These are phyloP conservation scores for Austroboletus niveus DNA, from an alignment of 1,284 basidiomycete genomes.

Conservation along the genomic window DNA sequence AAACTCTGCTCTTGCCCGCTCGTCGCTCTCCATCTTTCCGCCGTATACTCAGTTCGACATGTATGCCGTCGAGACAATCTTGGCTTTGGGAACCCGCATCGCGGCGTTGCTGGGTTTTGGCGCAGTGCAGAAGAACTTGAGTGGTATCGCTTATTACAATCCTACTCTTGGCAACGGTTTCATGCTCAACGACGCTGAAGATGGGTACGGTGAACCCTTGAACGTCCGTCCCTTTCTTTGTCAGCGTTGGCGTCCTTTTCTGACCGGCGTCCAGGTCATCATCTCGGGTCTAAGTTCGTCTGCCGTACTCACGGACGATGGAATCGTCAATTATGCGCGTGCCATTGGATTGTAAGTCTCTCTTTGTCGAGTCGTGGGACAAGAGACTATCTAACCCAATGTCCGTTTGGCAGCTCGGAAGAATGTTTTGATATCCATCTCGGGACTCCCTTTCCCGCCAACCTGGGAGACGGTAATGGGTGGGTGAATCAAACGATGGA, in stretches of 20 bases:
- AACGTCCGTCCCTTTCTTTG: slow-evolving; percentile 41
- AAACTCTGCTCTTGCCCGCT: not conserved
- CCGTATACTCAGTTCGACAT: too few relatives aligned
- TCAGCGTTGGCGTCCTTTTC: not conserved
- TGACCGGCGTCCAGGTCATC: slow-evolving; percentile 42
- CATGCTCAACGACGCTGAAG: slow-evolving; percentile 47
- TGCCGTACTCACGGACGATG: slow-evolving; percentile 51
- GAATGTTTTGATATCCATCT: slow-evolving; percentile 67
- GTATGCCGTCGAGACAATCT: slow-evolving; percentile 8
- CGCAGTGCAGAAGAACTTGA: not conserved
- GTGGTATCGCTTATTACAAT: slow-evolving; percentile 40
- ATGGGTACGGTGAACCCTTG: slow-evolving; percentile 56
- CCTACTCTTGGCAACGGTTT: slow-evolving; percentile 50
- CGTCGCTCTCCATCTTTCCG: not conserved
- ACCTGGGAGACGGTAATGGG: slow-evolving; percentile 65
- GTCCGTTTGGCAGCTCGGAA: slow-evolving; percentile 44
- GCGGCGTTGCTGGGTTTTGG: slow-evolving; percentile 4
- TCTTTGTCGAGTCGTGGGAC: not conserved
- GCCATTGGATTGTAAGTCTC: slow-evolving; percentile 57
- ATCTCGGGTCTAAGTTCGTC: slow-evolving; percentile 56
- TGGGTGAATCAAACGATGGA: slow-evolving; percentile 49
- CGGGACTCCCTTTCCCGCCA: slow-evolving; percentile 56
- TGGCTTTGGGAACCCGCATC: slow-evolving; percentile 4
- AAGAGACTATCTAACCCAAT: not conserved
- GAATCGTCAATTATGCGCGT: slow-evolving; percentile 57